Percentiles rank a stretch among this genome's conserved stretches.
phyloP scores from a whole-genome alignment of 1,284 basidiomycete species.

The Gomphus bonarii region DNA sequence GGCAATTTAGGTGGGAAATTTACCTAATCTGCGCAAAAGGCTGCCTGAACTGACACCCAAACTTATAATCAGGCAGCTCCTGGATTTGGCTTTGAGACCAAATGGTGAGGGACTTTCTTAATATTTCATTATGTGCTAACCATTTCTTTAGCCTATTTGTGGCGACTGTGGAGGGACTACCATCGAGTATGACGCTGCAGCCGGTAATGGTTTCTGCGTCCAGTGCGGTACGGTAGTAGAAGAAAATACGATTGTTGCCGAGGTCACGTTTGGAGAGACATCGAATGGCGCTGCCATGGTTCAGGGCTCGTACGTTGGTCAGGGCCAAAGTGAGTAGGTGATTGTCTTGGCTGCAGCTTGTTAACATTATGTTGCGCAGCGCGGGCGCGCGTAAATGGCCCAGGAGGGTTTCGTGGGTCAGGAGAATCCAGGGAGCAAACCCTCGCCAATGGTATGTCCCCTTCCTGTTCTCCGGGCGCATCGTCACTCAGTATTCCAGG shows the following conservation, averaged over 20 bases:
- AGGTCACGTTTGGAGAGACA: conserved; percentile 92
- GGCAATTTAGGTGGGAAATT: too few species aligned
- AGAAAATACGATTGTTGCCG: conserved; percentile 89
- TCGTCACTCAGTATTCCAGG: neutral
- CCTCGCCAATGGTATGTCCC: conserved; percentile 69
- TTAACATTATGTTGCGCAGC: conserved; percentile 31
- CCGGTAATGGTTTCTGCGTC: conserved; percentile 77
- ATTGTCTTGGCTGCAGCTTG: neutral
- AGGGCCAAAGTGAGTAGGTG: conserved; percentile 72
- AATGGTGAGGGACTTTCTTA: neutral
- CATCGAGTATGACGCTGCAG: conserved; percentile 73
- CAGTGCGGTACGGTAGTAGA: conserved; percentile 85
- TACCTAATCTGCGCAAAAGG: too few species aligned
- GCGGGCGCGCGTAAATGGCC: conserved; percentile 68
- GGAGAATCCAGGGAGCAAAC: conserved; percentile 82
- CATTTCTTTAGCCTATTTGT: conserved; percentile 7
- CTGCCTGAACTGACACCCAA: too few species aligned
- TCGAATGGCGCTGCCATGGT: conserved; percentile 90
- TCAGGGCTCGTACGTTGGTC: conserved; percentile 89
- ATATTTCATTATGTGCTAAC: neutral
- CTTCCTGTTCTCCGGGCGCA: neutral
- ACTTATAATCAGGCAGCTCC: too few species aligned
- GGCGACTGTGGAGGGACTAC: conserved; percentile 57
- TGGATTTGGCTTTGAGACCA: too few species aligned
- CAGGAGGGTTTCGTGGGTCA: conserved; percentile 67